Evolutionary conservation across 2,329 filamentous ascomycete species (phyloP), one percentile per base, ranked within the genome.

Genomic region (Colletotrichum sp.): DNA sequence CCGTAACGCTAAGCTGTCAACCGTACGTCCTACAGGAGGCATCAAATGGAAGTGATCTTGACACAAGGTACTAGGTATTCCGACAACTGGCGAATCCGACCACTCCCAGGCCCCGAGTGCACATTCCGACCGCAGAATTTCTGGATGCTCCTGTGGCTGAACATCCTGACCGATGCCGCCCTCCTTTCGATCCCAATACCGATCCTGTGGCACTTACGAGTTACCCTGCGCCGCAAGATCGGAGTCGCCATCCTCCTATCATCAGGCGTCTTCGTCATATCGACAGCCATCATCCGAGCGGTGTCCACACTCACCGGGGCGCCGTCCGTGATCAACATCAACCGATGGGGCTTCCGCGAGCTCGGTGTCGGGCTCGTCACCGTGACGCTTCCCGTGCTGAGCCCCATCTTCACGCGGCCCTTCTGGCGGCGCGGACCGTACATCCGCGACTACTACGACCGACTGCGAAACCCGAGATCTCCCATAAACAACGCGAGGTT

Each of bases 191-290:
- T 82, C 11, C 80, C 81, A 4, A 36, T 81, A 4, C 81, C 81
- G 8, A 80, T 82, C 0, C 71, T 82, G 0, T 80, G 78, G 78
- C 78, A 75, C 2, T 78, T 79, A 6, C 75, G 77, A 6, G 73
- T 79, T 1, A 66, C 75, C 5, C 55, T 77, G 11, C 59, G 63
- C 11, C 75, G 77, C 27, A 79, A 79, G 22, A 59, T 81, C 3
- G 78, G 78, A 15, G 78, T 82, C 8, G 73, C 78, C 2, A 44
- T 82, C 2, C 73, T 82, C 6, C 72, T 82, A 3, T 81, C 78
- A 7, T 82, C 80, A 1, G 81, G 79, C 11, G 22, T 82, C 6
- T 82, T 82, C 66, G 70, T 82, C 39, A 81, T 82, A 22, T 79
- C 78, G 5, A 81, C 80, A 1, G 81, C 80, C 1, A 64, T 82